Evolutionary conservation across 345 rosid species (phyloP).

Genomic region (Odontarrhena argentea): DNA sequence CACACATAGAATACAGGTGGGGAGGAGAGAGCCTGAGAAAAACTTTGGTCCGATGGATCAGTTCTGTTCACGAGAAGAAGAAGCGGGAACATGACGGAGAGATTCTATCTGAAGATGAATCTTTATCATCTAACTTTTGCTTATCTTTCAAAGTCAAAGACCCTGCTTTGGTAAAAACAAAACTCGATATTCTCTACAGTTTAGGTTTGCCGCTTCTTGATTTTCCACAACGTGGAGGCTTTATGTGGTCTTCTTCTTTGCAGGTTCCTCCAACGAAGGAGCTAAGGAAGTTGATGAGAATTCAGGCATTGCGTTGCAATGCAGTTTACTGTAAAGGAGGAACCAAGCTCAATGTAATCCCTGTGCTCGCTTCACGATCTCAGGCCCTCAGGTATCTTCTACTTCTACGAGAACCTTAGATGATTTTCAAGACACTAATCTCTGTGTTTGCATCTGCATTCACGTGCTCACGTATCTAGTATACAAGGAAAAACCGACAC

Average conservation of each 20-base stretch:
- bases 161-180: conserved; percentile 46
- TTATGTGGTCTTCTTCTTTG: background rate
- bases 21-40: conserved; percentile 72
- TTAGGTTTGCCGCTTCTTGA: too few species aligned
- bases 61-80: conserved; percentile 55
- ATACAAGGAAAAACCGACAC: background rate
- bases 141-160: conserved; percentile 54
- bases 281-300: conserved; percentile 63
- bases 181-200: background rate
- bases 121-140: conserved; percentile 55
- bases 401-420: background rate
- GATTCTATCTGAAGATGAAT: conserved; percentile 52
- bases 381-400: conserved; percentile 70
- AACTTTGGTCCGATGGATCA: conserved; percentile 67
- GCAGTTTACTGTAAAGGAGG: conserved; percentile 64
- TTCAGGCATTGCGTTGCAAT: conserved; percentile 71
- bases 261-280: conserved; percentile 64
- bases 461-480: background rate
- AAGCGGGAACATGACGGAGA: conserved; percentile 38
- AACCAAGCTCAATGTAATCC: conserved; percentile 58
- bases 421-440: background rate
- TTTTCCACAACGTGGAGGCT: background rate
- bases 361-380: conserved; percentile 70
- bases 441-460: background rate
- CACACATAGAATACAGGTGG: conserved; percentile 74